Evolutionary conservation across 768 basidiomycete species (phyloP).

Genomic region (Suillus occidentalis): DNA sequence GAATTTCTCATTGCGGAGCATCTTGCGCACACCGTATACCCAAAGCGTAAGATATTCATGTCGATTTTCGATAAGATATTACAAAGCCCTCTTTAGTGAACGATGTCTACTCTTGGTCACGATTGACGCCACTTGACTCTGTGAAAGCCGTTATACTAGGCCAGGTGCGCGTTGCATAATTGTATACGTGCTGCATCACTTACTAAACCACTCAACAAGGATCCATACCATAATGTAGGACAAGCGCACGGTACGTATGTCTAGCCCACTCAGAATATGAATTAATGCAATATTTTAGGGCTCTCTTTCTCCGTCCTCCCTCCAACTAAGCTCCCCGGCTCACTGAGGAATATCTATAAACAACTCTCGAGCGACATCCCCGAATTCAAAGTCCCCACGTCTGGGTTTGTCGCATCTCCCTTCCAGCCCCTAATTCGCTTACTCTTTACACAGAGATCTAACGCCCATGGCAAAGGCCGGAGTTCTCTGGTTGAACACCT

Average conservation of each 20-base stretch:
- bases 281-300: slow-evolving; percentile 37
- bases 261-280: slow-evolving; percentile 7
- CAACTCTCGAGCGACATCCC: slow-evolving; percentile 65
- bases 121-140: slow-evolving; percentile 60
- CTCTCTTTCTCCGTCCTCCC: slow-evolving; percentile 58
- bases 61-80: not conserved
- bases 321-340: slow-evolving; percentile 54
- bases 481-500: slow-evolving; percentile 77
- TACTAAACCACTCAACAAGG: slow-evolving; percentile 36
- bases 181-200: not conserved
- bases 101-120: slow-evolving; percentile 82
- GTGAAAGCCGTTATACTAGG: slow-evolving; percentile 77
- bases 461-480: slow-evolving; percentile 68
- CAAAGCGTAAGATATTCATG: slow-evolving; percentile 35
- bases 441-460: slow-evolving; percentile 53
- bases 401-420: slow-evolving; percentile 49
- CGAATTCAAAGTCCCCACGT: slow-evolving; percentile 55
- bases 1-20: slow-evolving; percentile 57
- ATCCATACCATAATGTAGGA: slow-evolving; percentile 68
- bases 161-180: slow-evolving; percentile 39
- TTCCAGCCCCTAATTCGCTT: not conserved
- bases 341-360: slow-evolving; percentile 73
- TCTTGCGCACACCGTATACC: slow-evolving; percentile 44
- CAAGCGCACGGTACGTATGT: slow-evolving; percentile 62
- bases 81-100: slow-evolving; percentile 42